Conservation (phyloP, 495 filamentous ascomycete species). For the Haplographium delicatum region DNA sequence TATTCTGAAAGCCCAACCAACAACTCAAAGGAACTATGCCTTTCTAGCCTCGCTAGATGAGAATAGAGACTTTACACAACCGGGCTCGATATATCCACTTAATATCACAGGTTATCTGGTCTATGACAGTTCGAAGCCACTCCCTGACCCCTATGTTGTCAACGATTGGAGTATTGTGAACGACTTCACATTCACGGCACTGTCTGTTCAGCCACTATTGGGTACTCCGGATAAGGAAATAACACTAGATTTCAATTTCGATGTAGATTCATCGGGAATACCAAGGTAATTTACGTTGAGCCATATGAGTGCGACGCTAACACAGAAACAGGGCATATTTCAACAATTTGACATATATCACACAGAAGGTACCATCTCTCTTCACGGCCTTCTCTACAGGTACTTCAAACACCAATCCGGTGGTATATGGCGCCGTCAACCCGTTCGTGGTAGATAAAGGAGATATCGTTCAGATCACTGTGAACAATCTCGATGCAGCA, state of each 20-base stretch:
- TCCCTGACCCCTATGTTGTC: conserved; percentile 42
- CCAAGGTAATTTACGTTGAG: no score
- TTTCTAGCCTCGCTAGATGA: conserved; percentile 41
- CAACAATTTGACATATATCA: conserved; percentile 69
- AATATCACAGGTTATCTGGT: conserved; percentile 5
- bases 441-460: conserved; percentile 57
- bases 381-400: conserved; percentile 68
- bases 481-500: conserved; percentile 71
- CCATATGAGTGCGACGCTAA: conserved; percentile 17
- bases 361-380: conserved; percentile 70
- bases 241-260: conserved; percentile 55
- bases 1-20: conserved; percentile 34
- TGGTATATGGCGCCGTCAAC: conserved; percentile 70
- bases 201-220: conserved; percentile 44
- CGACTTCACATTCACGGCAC: conserved; percentile 55
- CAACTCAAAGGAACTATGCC: conserved; percentile 46
- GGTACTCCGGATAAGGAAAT: conserved; percentile 48
- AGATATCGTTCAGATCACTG: conserved; percentile 67
- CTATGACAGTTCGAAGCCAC: conserved; percentile 51
- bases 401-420: conserved; percentile 50
- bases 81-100: neutral
- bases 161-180: conserved; percentile 54
- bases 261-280: conserved; percentile 49
- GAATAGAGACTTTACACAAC: neutral
- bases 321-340: conserved; percentile 58